Percentiles rank a stretch among this genome's conserved stretches.
phyloP scores from a whole-genome alignment of 2,329 filamentous ascomycete species.

The Leptographium procerum region DNA sequence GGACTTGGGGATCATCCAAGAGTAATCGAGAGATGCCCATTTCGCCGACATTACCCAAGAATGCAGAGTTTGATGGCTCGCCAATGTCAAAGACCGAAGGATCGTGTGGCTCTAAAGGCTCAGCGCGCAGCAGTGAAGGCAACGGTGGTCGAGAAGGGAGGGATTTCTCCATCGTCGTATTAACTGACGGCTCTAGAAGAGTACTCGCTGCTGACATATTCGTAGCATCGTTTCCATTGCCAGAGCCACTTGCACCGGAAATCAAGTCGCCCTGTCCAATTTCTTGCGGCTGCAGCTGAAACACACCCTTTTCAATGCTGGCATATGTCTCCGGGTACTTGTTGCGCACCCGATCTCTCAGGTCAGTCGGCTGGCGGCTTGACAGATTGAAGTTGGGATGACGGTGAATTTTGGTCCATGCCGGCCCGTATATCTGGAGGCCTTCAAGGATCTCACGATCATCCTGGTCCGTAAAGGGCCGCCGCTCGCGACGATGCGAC shows the following conservation, averaged over 20 bases:
- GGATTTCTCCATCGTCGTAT: conserved; percentile 36
- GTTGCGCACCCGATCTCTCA: conserved; percentile 52
- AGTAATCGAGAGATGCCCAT: conserved; percentile 53
- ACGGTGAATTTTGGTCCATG: conserved; percentile 55
- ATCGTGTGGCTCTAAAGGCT: conserved; percentile 18
- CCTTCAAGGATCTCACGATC: conserved; percentile 51
- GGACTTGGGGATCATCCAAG: conserved; percentile 26
- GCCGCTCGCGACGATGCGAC: conserved; percentile 46
- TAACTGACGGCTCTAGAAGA: conserved; percentile 39
- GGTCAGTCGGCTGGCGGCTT: conserved; percentile 48
- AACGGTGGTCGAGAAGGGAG: conserved; percentile 31
- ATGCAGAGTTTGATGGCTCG: conserved; percentile 27
- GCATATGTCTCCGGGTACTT: conserved; percentile 50
- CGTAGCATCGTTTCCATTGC: not conserved
- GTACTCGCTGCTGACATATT: conserved; percentile 21
- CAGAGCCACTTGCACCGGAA: not conserved
- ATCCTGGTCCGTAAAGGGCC: conserved; percentile 51
- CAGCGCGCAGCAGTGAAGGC: conserved; percentile 15
- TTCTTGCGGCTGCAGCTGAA: conserved; percentile 29
- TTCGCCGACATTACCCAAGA: conserved; percentile 35
- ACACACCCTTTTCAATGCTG: conserved; percentile 42
- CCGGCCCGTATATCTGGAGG: conserved; percentile 46
- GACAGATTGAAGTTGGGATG: conserved; percentile 47
- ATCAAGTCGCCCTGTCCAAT: not conserved
- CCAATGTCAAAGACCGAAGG: conserved; percentile 31